Evolutionary conservation across 129 eudicot genomes (phyloP).

Genomic region (Erigeron canadensis): DNA sequence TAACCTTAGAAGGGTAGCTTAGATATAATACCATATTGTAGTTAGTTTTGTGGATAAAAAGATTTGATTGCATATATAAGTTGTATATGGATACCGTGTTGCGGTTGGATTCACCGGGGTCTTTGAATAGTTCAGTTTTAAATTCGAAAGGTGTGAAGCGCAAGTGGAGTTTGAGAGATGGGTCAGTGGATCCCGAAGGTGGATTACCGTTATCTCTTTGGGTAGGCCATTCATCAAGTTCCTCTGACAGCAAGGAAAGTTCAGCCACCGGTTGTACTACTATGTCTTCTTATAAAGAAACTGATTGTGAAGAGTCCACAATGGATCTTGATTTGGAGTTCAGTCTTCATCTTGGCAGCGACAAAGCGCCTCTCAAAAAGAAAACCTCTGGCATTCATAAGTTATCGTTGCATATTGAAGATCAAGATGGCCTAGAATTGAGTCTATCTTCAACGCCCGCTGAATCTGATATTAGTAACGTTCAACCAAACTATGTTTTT

Average conservation of each 20-base stretch:
- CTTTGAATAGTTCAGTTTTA: not conserved
- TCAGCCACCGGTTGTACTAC: slow-evolving; percentile 36
- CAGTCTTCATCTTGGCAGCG: slow-evolving; percentile 57
- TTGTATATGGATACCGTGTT: slow-evolving; percentile 8
- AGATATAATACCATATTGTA: not conserved
- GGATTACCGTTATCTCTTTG: slow-evolving; percentile 44
- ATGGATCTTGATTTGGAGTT: slow-evolving; percentile 77
- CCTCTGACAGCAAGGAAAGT: slow-evolving; percentile 81
- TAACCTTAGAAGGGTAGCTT: slow-evolving; percentile 42
- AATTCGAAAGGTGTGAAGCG: slow-evolving; percentile 54
- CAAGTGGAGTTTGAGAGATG: slow-evolving; percentile 50
- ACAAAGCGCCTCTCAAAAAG: slow-evolving; percentile 16
- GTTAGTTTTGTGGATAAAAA: not conserved
- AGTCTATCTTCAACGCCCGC: slow-evolving; percentile 47
- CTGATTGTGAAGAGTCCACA: slow-evolving; percentile 56
- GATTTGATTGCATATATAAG: not conserved
- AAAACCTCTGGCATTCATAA: slow-evolving; percentile 45
- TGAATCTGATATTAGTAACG: slow-evolving; percentile 8
- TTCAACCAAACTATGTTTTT: not conserved
- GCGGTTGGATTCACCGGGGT: slow-evolving; percentile 6
- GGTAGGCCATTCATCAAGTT: slow-evolving; percentile 68
- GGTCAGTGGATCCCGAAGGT: slow-evolving; percentile 25
- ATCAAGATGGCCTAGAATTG: slow-evolving; percentile 53
- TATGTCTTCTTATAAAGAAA: slow-evolving; percentile 61
- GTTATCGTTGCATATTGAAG: slow-evolving; percentile 19